Percentiles rank a stretch among this genome's conserved stretches.
Evolutionary conservation across 257 asterid species (phyloP).

Genomic region (Anisodus tanguticus): DNA sequence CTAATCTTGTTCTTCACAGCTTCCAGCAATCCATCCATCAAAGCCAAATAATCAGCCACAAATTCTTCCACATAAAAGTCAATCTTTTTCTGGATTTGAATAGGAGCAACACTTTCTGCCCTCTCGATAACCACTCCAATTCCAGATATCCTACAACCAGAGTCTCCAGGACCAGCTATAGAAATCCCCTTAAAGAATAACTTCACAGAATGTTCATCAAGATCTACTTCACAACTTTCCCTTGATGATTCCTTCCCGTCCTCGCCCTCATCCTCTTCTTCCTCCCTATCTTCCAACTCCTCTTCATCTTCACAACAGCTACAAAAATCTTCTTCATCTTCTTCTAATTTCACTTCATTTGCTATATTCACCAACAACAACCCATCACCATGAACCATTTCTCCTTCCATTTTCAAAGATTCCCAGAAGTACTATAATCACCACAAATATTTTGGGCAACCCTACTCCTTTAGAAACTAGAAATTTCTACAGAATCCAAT

Average conservation of each 20-base stretch:
- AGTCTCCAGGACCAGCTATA: constrained; percentile 63
- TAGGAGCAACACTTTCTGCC: constrained; percentile 40
- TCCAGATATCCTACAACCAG: constrained; percentile 75
- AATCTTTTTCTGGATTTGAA: constrained; percentile 88
- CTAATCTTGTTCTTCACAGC: constrained; percentile 58
- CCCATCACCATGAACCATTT: constrained; percentile 36
- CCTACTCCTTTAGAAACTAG: not conserved
- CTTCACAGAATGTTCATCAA: constrained; percentile 57
- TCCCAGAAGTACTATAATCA: constrained; percentile 19
- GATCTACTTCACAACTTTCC: constrained; percentile 36
- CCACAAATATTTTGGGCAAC: constrained; percentile 29
- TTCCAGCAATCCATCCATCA: constrained; percentile 83
- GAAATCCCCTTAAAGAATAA: constrained; percentile 89
- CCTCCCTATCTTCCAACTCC: constrained; percentile 47
- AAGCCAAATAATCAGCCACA: constrained; percentile 86
- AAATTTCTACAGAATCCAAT: constrained; percentile 3
- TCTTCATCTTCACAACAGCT: constrained; percentile 82
- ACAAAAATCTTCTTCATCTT: constrained; percentile 90
- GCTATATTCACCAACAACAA: constrained; percentile 33
- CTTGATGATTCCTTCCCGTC: constrained; percentile 38
- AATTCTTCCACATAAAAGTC: constrained; percentile 77
- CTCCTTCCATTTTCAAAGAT: constrained; percentile 46
- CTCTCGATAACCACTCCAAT: constrained; percentile 86
- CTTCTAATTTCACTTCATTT: constrained; percentile 50
- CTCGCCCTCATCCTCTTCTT: constrained; percentile 25